Percentiles rank a stretch among this genome's conserved stretches.
phyloP scores from a whole-genome alignment of 1,139 yeast species.

The Saccharomycopsis hybrid region DNA sequence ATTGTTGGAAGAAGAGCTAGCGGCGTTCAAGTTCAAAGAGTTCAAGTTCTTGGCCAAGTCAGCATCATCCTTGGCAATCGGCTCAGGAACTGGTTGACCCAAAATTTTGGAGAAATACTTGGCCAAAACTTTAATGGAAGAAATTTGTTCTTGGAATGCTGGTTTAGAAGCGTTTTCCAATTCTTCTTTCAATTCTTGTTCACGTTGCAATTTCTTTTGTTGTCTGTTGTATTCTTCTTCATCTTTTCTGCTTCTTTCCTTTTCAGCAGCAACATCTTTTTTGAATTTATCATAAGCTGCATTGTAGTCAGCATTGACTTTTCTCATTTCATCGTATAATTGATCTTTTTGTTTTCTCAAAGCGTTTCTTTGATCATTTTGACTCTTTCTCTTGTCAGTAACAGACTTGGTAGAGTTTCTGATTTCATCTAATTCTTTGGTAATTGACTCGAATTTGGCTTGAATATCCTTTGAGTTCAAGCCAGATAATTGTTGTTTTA shows the following conservation, averaged over 20 bases:
- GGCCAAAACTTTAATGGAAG: conserved; percentile 39
- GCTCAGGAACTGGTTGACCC: conserved; percentile 16
- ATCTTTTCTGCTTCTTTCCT: conserved; percentile 66
- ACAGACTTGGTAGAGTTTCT: conserved; percentile 59
- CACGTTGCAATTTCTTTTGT: conserved; percentile 55
- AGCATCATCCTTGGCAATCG: conserved; percentile 20
- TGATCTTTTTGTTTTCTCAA: conserved; percentile 67
- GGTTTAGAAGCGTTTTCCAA: conserved; percentile 70
- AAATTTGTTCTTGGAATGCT: conserved; percentile 74
- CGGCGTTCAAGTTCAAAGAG: conserved; percentile 14
- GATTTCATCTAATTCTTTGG: conserved; percentile 52
- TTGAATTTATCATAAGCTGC: conserved; percentile 67
- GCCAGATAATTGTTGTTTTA: conserved; percentile 62
- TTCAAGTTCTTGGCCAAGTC: conserved; percentile 13
- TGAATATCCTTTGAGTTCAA: conserved; percentile 50
- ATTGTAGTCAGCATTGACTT: conserved; percentile 62
- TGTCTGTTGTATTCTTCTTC: conserved; percentile 46
- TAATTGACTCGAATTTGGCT: conserved; percentile 47
- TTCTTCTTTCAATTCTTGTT: conserved; percentile 60
- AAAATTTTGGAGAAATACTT: conserved; percentile 22
- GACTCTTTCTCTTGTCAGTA: conserved; percentile 57
- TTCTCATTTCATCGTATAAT: conserved; percentile 55
- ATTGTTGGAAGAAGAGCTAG: conserved; percentile 33
- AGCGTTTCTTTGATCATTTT: conserved; percentile 62
- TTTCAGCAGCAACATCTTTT: conserved; percentile 62